Conservation (phyloP, 1,284 basidiomycete genomes). For the Ustilago hordei region DNA sequence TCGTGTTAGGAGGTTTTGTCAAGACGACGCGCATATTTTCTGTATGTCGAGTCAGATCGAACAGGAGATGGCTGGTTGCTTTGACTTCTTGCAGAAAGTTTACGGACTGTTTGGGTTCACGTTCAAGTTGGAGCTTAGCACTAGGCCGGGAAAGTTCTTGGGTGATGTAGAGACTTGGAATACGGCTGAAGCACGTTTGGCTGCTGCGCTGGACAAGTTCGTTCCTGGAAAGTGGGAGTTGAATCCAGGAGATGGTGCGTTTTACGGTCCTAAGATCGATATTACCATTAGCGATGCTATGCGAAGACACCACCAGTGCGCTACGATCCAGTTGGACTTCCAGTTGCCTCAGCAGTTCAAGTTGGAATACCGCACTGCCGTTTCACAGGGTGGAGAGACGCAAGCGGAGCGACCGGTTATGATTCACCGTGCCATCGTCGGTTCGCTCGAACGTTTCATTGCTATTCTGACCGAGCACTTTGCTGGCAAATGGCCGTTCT, state of each 20-base stretch:
- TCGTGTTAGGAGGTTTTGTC: conserved; percentile 92
- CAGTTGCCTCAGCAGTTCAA: conserved; percentile 98
- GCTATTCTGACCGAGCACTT: conserved; percentile 98
- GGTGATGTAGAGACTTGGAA: conserved; percentile 92
- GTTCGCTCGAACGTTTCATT: conserved; percentile 93
- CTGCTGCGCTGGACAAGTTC: conserved; percentile 83
- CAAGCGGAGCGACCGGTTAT: conserved; percentile 87
- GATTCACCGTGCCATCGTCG: conserved; percentile 97
- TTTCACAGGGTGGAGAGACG: conserved; percentile 64
- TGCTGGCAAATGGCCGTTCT: conserved; percentile 99
- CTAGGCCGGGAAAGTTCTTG: conserved; percentile 93
- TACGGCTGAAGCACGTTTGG: conserved; percentile 89
- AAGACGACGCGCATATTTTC: conserved; percentile 97
- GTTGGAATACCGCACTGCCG: conserved; percentile 83
- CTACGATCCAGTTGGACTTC: conserved; percentile 99
- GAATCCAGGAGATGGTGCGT: conserved; percentile 94
- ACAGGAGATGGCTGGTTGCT: conserved; percentile 85
- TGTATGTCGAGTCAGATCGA: conserved; percentile 94
- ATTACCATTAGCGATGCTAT: conserved; percentile 95
- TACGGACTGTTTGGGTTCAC: conserved; percentile 98
- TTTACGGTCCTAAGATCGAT: conserved; percentile 81
- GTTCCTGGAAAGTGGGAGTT: conserved; percentile 92
- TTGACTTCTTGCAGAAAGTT: conserved; percentile 89
- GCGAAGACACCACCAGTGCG: conserved; percentile 91
- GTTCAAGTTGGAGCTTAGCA: conserved; percentile 95